These are phyloP conservation scores for Leucogyrophana mollusca DNA, from an alignment of 768 basidiomycete genomes.

Conservation along the genomic window DNA sequence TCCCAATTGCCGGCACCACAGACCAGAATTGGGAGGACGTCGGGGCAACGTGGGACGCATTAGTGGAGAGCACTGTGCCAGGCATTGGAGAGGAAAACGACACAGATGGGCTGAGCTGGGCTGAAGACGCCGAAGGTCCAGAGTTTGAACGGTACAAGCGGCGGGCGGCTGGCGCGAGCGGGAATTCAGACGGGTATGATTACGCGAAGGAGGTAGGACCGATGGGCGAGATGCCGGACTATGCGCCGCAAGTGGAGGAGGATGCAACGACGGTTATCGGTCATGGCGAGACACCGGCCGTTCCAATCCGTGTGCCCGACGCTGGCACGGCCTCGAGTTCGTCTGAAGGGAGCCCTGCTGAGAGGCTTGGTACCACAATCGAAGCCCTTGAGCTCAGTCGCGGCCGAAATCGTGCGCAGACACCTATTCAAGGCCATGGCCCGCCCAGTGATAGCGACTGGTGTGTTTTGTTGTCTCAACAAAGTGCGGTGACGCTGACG, in stretches of 20 bases:
- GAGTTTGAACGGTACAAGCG: constrained; percentile 25
- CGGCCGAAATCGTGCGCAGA: constrained; percentile 52
- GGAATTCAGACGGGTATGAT: constrained; percentile 12
- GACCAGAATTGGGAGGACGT: constrained; percentile 51
- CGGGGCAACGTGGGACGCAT: constrained; percentile 52
- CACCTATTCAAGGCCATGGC: constrained; percentile 53
- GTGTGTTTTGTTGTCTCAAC: constrained; percentile 32
- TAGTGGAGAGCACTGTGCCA: constrained; percentile 25
- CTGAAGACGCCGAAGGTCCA: constrained; percentile 41
- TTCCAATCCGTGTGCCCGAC: constrained; percentile 19
- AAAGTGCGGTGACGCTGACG: neutral
- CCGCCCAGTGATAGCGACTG: constrained; percentile 36
- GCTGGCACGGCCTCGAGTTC: constrained; percentile 40
- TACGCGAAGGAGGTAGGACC: constrained; percentile 41
- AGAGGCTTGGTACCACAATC: constrained; percentile 32
- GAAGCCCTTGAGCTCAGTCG: constrained; percentile 39
- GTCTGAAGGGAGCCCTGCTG: constrained; percentile 47
- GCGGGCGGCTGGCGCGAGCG: constrained; percentile 10
- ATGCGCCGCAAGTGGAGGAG: constrained; percentile 11
- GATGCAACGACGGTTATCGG: constrained; percentile 4
- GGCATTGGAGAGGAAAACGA: constrained; percentile 17
- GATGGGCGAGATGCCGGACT: constrained; percentile 39
- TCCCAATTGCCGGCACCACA: constrained; percentile 24
- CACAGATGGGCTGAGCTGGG: constrained; percentile 52
- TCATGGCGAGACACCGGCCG: constrained; percentile 12